Percentiles rank a stretch among this genome's conserved stretches.
These are phyloP conservation scores for Fusarium staphyleae DNA, from an alignment of 2,329 filamentous ascomycete genomes.

Conservation along the genomic window DNA sequence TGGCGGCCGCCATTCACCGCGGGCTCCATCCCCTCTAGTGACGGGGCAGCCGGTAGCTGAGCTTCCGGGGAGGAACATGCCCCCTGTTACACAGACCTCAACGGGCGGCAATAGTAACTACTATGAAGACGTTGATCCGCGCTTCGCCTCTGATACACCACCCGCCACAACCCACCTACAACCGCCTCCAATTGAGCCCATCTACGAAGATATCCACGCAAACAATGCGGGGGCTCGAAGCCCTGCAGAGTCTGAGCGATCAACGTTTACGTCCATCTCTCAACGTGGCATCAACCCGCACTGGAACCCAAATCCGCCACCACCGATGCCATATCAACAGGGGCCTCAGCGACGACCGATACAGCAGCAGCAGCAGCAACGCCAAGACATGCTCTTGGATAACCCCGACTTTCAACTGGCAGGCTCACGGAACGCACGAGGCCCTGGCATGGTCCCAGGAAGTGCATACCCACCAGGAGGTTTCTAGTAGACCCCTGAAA, in stretches of 20 bases:
- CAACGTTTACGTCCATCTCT: constrained; percentile 88
- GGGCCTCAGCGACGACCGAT: constrained; percentile 54
- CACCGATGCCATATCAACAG: constrained; percentile 52
- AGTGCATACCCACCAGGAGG: constrained; percentile 58
- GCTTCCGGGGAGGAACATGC: constrained; percentile 47
- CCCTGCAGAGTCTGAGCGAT: constrained; percentile 79
- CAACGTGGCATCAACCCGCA: constrained; percentile 88
- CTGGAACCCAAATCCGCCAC: constrained; percentile 70
- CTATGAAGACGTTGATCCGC: constrained; percentile 93
- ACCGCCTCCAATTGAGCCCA: constrained; percentile 48
- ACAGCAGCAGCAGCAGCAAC: constrained; percentile 61
- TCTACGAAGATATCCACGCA: constrained; percentile 69
- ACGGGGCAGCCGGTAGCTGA: constrained; percentile 47
- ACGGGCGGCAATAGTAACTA: constrained; percentile 59
- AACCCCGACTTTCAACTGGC: constrained; percentile 89
- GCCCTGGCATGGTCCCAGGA: constrained; percentile 58
- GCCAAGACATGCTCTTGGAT: constrained; percentile 76
- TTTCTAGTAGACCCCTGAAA: constrained; percentile 36
- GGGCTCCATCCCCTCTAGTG: constrained; percentile 55
- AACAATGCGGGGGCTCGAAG: constrained; percentile 65
- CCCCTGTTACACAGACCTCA: constrained; percentile 41
- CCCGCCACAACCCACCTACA: constrained; percentile 40
- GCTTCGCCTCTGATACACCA: constrained; percentile 68
- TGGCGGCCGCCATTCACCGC: constrained; percentile 53
- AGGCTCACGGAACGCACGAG: constrained; percentile 47